Base-by-base conservation (phyloP, 257 asterid genomes). In the Petrea volubilis region DNA sequence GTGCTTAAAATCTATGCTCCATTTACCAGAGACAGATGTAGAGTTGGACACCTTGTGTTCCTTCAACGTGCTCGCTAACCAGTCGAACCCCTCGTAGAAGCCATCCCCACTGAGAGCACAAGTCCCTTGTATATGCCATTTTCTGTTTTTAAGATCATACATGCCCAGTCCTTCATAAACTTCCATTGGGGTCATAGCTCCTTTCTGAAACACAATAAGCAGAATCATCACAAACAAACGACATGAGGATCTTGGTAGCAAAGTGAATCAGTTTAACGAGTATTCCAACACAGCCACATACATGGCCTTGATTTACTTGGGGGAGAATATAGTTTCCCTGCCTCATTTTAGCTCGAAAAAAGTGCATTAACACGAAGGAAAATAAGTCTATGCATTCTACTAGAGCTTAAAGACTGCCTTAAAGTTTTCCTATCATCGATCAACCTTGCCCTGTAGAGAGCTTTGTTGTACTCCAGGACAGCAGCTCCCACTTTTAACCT, bases 41-140 rank as follows among this genome's bases (percentile, higher is more conserved):
- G n/a, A n/a, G n/a, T n/a, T n/a, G n/a, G n/a, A n/a, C n/a, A n/a
- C 92, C 64, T 74, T 84, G 36, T 84, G 90, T 47, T 90, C 96
- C 81, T 88, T 90, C 77, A 88, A 74, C 49, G 93, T 88, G 82
- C 83, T 79, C 46, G 97, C 72, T 65, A 90, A 71, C 97, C 97
- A 90, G 75, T 88, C 97, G 86, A 90, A 77, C 24, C 97, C 97
- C 82, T 90, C 97, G 3, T 88, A 84, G 68, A 90, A 80, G 29
- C 97, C 97, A 46, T 90, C 96, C 52, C 97, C 97, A 77, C 61
- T 84, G 52, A 90, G 85, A 23, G 97, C 97, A 60, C 93, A 84
- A 7, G 96, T 86, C 38, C 97, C 93, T 71, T 90, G 96, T 79
- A 88, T 81, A 77, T 90, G 96, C 96, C 96, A 90, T 78, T 88